Percentiles rank a stretch among this genome's conserved stretches.
Evolutionary conservation across 805 yeast species (phyloP).

Genomic region (Wickerhamomyces canadensis): DNA sequence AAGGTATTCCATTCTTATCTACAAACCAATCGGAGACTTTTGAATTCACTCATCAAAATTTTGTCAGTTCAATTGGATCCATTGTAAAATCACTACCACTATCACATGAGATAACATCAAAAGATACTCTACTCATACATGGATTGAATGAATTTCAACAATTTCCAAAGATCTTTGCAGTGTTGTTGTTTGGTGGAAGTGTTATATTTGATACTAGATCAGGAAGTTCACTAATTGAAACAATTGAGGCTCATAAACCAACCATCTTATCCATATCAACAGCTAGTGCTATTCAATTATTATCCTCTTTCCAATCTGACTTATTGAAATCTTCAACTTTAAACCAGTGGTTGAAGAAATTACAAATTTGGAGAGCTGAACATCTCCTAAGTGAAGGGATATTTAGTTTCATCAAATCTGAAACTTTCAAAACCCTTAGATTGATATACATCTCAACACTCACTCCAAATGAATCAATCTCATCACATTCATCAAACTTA

Average conservation of each 20-base stretch:
- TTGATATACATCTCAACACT: slow-evolving; percentile 15
- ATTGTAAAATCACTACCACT: slow-evolving; percentile 32
- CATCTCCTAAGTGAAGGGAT: slow-evolving; percentile 16
- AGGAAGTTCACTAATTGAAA: slow-evolving; percentile 5
- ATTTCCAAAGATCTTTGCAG: slow-evolving; percentile 24
- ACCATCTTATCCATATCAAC: slow-evolving; percentile 10
- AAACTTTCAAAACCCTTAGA: slow-evolving; percentile 26
- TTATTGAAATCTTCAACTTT: no score
- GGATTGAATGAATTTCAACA: slow-evolving; percentile 4
- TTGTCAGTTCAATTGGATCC: slow-evolving; percentile 50
- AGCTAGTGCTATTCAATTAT: slow-evolving; percentile 9
- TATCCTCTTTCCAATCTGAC: no score
- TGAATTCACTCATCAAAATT: slow-evolving; percentile 43
- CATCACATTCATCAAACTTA: slow-evolving; percentile 30
- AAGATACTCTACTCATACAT: slow-evolving; percentile 28
- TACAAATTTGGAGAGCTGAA: slow-evolving; percentile 20
- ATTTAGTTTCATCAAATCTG: slow-evolving; percentile 25
- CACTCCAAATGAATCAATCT: slow-evolving; percentile 2
- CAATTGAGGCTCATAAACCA: slow-evolving; percentile 7
- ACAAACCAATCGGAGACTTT: slow-evolving; percentile 27
- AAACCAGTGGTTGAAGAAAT: slow-evolving; percentile 1
- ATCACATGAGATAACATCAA: slow-evolving; percentile 29
- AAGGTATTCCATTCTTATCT: slow-evolving; percentile 27
- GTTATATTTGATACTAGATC: slow-evolving; percentile 22
- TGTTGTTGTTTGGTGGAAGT: slow-evolving; percentile 30